Conservation (phyloP, 768 basidiomycete species). For the Tylopilus felleus region DNA sequence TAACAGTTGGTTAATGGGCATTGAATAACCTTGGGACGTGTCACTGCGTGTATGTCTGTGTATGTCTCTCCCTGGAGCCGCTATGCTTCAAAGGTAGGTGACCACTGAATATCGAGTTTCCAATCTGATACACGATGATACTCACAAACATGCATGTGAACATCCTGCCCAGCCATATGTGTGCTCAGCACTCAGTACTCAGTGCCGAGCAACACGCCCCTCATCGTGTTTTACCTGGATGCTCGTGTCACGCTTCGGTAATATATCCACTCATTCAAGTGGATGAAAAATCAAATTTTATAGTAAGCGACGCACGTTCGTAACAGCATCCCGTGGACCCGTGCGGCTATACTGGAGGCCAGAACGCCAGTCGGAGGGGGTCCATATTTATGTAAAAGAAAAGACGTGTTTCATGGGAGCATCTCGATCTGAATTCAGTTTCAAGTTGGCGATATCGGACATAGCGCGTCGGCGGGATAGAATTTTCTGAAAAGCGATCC, state of each 20-base stretch:
- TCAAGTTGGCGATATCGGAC: neutral
- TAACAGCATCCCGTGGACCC: neutral
- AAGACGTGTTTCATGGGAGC: neutral
- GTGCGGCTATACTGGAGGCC: neutral
- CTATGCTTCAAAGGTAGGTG: too few relatives aligned
- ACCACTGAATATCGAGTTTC: neutral
- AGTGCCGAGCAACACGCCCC: neutral
- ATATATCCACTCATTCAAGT: neutral
- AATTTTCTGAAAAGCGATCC: neutral
- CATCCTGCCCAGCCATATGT: neutral
- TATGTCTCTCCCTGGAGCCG: too few relatives aligned
- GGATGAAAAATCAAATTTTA: neutral
- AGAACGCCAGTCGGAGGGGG: neutral
- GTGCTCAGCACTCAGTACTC: too few relatives aligned
- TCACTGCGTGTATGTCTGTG: too few relatives aligned
- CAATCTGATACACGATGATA: neutral
- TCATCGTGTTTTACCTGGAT: neutral
- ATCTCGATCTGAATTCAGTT: neutral
- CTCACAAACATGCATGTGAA: neutral
- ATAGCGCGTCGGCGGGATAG: neutral
- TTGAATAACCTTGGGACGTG: neutral
- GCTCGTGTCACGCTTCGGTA: neutral
- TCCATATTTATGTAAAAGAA: neutral
- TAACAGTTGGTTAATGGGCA: neutral
- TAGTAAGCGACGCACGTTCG: neutral